phyloP scores from a whole-genome alignment of 148 eudicot species.

The Chenopodium album region DNA sequence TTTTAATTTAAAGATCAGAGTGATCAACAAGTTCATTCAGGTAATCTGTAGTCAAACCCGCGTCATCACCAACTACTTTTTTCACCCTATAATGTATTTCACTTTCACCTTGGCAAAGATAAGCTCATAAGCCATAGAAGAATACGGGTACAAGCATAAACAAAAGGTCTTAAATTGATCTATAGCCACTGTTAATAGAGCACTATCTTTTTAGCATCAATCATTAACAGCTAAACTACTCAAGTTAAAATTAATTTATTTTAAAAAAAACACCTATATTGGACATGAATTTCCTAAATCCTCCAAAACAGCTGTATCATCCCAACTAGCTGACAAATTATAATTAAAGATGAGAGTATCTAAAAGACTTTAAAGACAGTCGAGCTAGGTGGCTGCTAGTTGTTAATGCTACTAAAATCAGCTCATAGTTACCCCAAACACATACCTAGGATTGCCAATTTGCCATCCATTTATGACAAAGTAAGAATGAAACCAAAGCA shows the following conservation, averaged over 20 bases:
- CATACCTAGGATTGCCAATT: not conserved
- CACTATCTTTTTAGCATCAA: not conserved
- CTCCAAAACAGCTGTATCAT: too few species aligned
- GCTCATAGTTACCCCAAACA: not conserved
- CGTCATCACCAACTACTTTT: not conserved
- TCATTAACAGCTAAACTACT: too few species aligned
- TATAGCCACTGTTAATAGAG: not conserved
- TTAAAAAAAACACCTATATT: too few species aligned
- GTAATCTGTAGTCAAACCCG: not conserved
- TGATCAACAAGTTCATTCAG: not conserved
- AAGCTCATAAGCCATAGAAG: not conserved
- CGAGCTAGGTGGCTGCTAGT: not conserved
- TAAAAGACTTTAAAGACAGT: not conserved
- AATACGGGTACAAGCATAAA: not conserved
- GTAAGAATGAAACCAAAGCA: not conserved
- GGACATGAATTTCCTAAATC: too few species aligned
- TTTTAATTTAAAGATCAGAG: not conserved
- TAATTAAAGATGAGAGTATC: not conserved
- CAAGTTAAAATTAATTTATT: too few species aligned
- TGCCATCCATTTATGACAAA: not conserved
- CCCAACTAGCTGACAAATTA: not conserved
- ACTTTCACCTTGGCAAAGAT: not conserved
- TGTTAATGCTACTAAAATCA: not conserved
- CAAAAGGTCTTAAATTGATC: not conserved
- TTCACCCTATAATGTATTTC: not conserved